Percentiles rank a stretch among this genome's conserved stretches.
Conservation (phyloP, 1,284 basidiomycete genomes). For the Fomitopsis schrenkii region DNA sequence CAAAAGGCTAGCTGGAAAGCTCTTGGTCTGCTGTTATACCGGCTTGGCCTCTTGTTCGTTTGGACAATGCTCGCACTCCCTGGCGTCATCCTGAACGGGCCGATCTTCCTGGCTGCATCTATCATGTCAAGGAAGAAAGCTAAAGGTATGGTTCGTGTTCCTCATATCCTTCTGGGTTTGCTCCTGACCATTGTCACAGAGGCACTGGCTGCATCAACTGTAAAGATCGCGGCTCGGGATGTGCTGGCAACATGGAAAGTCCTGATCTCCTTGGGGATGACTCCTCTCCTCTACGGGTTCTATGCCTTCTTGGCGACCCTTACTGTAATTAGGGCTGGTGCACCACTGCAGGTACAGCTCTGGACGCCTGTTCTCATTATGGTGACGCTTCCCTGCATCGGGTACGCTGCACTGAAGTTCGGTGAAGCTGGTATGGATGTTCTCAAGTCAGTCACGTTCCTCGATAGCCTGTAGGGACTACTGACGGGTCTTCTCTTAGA, state of each 20-base stretch:
- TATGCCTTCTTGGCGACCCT: constrained; percentile 83
- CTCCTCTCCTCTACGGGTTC: constrained; percentile 83
- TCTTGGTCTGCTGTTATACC: constrained; percentile 82
- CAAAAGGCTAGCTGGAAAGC: constrained; percentile 88
- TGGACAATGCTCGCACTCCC: constrained; percentile 92
- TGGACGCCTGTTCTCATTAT: constrained; percentile 83
- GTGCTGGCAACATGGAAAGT: constrained; percentile 99
- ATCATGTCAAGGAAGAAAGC: constrained; percentile 89
- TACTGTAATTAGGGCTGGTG: constrained; percentile 68
- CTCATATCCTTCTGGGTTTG: neutral
- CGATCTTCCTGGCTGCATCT: constrained; percentile 93
- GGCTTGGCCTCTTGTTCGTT: constrained; percentile 73
- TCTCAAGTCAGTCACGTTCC: constrained; percentile 74
- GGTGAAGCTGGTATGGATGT: constrained; percentile 99
- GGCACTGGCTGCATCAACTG: constrained; percentile 93
- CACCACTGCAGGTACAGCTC: constrained; percentile 61
- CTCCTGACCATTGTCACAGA: constrained; percentile 46
- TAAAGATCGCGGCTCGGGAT: constrained; percentile 94
- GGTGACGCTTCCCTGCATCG: constrained; percentile 81
- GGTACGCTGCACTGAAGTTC: constrained; percentile 94
- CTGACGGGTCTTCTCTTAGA: constrained; percentile 37
- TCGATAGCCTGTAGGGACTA: constrained; percentile 18
- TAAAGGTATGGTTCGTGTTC: constrained; percentile 54
- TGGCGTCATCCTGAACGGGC: constrained; percentile 92
- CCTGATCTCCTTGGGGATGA: constrained; percentile 88